Evolutionary conservation across 2,329 filamentous ascomycete species (phyloP).

Genomic region (Endocalyx cinctus): DNA sequence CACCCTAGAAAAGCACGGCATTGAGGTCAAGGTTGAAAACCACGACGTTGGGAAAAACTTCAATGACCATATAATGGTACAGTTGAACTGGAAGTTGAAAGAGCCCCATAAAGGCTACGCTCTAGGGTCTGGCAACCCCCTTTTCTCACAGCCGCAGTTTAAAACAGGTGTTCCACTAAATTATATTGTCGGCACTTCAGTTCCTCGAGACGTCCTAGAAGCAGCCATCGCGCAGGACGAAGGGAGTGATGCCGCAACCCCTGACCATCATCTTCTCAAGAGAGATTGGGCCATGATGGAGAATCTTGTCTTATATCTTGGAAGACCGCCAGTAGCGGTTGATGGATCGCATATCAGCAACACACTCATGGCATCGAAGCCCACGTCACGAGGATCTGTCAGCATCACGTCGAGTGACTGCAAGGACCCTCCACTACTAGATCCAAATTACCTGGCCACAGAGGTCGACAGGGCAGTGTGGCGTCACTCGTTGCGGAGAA

Average conservation of each 20-base stretch:
- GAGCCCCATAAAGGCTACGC: constrained; percentile 18
- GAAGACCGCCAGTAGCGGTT: too few species aligned
- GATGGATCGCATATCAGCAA: constrained; percentile 15
- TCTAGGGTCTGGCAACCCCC: constrained; percentile 16
- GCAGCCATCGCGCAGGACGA: constrained; percentile 19
- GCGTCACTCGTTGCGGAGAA: constrained; percentile 11
- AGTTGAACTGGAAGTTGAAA: constrained; percentile 19
- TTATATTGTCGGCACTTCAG: constrained; percentile 12
- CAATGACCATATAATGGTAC: constrained; percentile 15
- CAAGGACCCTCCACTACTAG: constrained; percentile 13
- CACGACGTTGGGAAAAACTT: constrained; percentile 14
- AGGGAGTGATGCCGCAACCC: constrained; percentile 7
- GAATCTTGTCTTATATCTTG: constrained; percentile 17
- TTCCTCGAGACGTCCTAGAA: constrained; percentile 8
- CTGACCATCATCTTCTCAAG: constrained; percentile 16
- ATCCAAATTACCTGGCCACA: constrained; percentile 17
- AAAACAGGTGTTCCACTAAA: constrained; percentile 10
- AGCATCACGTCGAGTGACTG: constrained; percentile 13
- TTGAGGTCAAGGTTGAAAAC: constrained; percentile 11
- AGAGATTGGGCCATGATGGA: constrained; percentile 18
- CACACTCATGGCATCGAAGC: constrained; percentile 12
- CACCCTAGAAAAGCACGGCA: constrained; percentile 9
- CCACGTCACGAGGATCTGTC: constrained; percentile 17
- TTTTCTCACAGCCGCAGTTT: constrained; percentile 15
- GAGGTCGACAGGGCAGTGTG: constrained; percentile 16